phyloP scores from a whole-genome alignment of 179 eudicot species.

The Corrigiola litoralis region DNA sequence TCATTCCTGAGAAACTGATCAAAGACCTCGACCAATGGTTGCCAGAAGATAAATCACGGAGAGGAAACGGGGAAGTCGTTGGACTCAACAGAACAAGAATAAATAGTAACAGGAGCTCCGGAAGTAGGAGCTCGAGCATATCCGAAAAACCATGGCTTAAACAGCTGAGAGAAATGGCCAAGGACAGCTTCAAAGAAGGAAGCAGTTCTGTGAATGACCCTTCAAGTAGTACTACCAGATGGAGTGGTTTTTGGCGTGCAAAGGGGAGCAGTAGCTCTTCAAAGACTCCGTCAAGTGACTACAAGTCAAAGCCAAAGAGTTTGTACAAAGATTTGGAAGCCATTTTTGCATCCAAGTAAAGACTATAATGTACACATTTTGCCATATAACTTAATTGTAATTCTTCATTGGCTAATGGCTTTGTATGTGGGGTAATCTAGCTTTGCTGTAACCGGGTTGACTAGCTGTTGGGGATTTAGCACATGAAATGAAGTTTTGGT shows the following conservation, averaged over 20 bases:
- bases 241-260: conserved; percentile 68
- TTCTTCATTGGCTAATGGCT: not conserved
- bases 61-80: conserved; percentile 23
- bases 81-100: conserved; percentile 11
- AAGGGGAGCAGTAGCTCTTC: conserved; percentile 74
- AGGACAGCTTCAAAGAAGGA: conserved; percentile 58
- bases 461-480: too few relatives aligned
- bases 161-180: conserved; percentile 75
- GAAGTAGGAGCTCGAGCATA: conserved; percentile 44
- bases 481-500: too few relatives aligned
- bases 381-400: not conserved
- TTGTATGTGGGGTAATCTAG: not conserved
- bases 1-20: conserved; percentile 42
- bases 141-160: conserved; percentile 70
- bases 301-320: conserved; percentile 52
- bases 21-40: conserved; percentile 33
- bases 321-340: conserved; percentile 79
- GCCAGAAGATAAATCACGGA: conserved; percentile 18
- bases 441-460: too few relatives aligned
- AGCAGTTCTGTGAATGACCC: conserved; percentile 38
- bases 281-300: conserved; percentile 42
- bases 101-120: conserved; percentile 32
- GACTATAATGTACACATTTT: not conserved
- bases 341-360: conserved; percentile 66
- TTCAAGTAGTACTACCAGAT: conserved; percentile 42